Base-by-base conservation (phyloP, 2,329 filamentous ascomycete species). In the Myriosclerotinia duriaeana region DNA sequence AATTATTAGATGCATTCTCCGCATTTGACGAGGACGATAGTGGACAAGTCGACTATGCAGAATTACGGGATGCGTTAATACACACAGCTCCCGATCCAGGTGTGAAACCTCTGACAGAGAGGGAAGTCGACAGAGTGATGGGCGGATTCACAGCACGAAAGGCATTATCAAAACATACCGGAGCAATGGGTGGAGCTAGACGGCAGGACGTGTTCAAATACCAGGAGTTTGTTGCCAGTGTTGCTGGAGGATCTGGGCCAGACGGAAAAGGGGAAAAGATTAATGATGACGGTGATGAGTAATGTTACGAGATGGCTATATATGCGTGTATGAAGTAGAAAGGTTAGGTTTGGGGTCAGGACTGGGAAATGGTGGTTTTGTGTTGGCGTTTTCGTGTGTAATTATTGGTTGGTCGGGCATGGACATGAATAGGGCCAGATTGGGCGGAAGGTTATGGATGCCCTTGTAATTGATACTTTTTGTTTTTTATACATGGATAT, bases 21-120 rank as follows among this genome's bases (percentile, higher is more conserved):
- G 95, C 95, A 0, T 98, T 98, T 76, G 95, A 99, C 75, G 91
- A 96, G 69, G 93, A 96, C 70, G 95, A 99, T 76, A 95, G 91
- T 73, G 95, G 95, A 3, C 93, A 97, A 78, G 87, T 98, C 50
- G 93, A 98, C 75, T 80, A 96, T 26, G 84, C 81, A 0, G 92
- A 97, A 77, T 79, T 99, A 69, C 87, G 90, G 55, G 91, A 95
- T 72, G 92, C 94, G 0, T 78, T 99, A 54, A 79, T 97, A 52
- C 86, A 93, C 71, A 97, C 93, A 0, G 87, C 88, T 0, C 91
- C 92, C 0, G 92, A 96, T 71, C 83, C 85, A 0, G 91, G 91
- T 22, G 83, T 82, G 76, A 81, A 80, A 50, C 78, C 84, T 0
- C 78, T 96, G 70, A 89, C 86, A 0, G 85, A 89, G 63, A 79